A percentile compares a stretch with the other conserved stretches of the same genome.
Evolutionary conservation across 139 green algal genomes (phyloP).

Genomic region (Chlamydomonas applanata): DNA sequence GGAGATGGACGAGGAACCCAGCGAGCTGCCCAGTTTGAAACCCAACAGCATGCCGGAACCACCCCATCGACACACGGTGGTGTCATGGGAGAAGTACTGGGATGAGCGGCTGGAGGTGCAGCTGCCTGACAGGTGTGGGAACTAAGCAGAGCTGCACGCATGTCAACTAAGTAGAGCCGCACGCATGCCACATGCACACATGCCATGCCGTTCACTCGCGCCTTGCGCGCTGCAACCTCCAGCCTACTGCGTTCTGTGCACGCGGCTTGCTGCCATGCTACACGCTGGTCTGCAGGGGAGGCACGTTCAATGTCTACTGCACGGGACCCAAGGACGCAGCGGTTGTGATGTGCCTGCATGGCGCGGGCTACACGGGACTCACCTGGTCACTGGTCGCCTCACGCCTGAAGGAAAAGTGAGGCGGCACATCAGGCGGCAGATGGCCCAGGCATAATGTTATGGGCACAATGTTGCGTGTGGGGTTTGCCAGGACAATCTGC

Average conservation of each 20-base stretch:
- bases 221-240: not conserved
- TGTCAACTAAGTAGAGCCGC: not conserved
- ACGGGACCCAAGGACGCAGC: constrained; percentile 54
- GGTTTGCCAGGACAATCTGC: too few species aligned
- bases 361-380: constrained; percentile 82
- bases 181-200: not conserved
- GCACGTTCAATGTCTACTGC: constrained; percentile 69
- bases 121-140: constrained; percentile 21
- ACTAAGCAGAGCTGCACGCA: not conserved
- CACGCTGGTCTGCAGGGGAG: constrained; percentile 47
- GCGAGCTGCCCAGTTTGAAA: too few species aligned
- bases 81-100: constrained; percentile 34
- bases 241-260: not conserved
- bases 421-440: too few species aligned
- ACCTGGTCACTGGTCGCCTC: constrained; percentile 80
- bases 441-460: too few species aligned
- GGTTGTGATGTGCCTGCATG: constrained; percentile 79
- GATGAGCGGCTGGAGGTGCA: constrained; percentile 20
- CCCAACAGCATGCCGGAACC: too few species aligned
- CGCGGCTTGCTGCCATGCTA: too few species aligned
- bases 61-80: too few species aligned
- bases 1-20: too few species aligned
- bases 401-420: constrained; percentile 64
- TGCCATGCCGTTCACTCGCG: too few species aligned
- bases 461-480: too few species aligned